Conservation (phyloP, 202 grass and related monocot genomes). For the Schoenoplectus triqueter region DNA sequence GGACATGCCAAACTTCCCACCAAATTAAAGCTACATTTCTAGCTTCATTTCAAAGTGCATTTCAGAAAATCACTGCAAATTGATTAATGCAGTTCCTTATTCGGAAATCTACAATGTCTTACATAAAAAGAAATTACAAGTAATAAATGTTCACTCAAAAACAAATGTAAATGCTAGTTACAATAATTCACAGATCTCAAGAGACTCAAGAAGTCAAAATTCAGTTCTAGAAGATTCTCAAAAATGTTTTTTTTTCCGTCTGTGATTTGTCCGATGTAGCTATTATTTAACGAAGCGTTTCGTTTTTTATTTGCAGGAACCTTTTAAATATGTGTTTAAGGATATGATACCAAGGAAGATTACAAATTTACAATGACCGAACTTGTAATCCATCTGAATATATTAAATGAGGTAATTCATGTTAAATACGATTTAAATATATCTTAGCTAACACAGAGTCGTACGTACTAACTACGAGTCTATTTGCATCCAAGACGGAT, state of each 20-base stretch:
- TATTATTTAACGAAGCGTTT: not conserved
- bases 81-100: not conserved
- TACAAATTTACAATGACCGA: not conserved
- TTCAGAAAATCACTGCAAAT: not conserved
- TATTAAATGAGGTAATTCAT: no score
- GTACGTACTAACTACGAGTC: no score
- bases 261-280: not conserved
- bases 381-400: no score
- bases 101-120: no score
- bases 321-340: not conserved
- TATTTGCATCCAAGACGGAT: no score
- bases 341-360: not conserved
- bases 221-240: conserved; percentile 25
- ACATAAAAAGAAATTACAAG: not conserved
- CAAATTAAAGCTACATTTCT: conserved; percentile 8
- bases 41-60: not conserved
- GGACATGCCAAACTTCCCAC: not conserved
- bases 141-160: not conserved
- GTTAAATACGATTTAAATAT: no score
- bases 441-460: no score
- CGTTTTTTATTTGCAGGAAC: not conserved
- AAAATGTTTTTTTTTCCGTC: not conserved
- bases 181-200: not conserved
- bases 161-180: not conserved
- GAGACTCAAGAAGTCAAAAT: not conserved